A percentile compares a stretch with the other conserved stretches of the same genome.
Evolutionary conservation across 495 filamentous ascomycete species (phyloP).

Genomic region (Bacidia gigantensis): DNA sequence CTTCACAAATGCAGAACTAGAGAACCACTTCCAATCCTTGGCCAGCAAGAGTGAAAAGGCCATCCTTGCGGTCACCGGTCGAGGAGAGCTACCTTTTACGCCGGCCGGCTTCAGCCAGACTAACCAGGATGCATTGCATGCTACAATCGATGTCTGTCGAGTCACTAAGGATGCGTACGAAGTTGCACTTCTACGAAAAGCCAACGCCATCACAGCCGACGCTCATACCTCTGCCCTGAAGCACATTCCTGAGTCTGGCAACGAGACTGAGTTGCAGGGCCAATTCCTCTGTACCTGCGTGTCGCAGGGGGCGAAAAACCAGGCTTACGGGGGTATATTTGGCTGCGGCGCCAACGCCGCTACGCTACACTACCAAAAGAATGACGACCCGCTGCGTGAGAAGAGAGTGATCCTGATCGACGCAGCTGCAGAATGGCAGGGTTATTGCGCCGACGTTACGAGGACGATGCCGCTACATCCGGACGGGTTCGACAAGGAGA

Average conservation of each 20-base stretch:
- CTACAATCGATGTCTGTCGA: constrained; percentile 51
- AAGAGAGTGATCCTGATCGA: constrained; percentile 68
- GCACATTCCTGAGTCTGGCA: constrained; percentile 43
- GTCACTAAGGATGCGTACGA: constrained; percentile 73
- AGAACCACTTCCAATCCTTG: constrained; percentile 41
- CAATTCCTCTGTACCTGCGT: constrained; percentile 59
- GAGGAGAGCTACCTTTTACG: constrained; percentile 4
- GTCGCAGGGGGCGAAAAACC: constrained; percentile 53
- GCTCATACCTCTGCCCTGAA: constrained; percentile 59
- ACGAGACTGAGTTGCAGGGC: constrained; percentile 74
- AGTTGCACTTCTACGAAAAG: constrained; percentile 59
- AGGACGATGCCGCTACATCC: constrained; percentile 60
- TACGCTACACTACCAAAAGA: constrained; percentile 73
- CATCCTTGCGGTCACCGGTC: constrained; percentile 20
- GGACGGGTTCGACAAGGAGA: constrained; percentile 47
- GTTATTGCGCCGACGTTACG: constrained; percentile 86
- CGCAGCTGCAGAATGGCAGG: constrained; percentile 70
- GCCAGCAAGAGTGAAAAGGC: constrained; percentile 16
- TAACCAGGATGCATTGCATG: constrained; percentile 27
- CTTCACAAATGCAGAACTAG: constrained; percentile 53
- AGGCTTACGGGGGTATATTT: constrained; percentile 80
- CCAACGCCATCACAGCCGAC: constrained; percentile 58
- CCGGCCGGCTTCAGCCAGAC: neutral
- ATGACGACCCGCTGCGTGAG: constrained; percentile 53
- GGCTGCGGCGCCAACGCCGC: constrained; percentile 65